These are phyloP conservation scores for Coprinopsis cinerea DNA, from an alignment of 768 basidiomycete genomes.

Conservation along the genomic window DNA sequence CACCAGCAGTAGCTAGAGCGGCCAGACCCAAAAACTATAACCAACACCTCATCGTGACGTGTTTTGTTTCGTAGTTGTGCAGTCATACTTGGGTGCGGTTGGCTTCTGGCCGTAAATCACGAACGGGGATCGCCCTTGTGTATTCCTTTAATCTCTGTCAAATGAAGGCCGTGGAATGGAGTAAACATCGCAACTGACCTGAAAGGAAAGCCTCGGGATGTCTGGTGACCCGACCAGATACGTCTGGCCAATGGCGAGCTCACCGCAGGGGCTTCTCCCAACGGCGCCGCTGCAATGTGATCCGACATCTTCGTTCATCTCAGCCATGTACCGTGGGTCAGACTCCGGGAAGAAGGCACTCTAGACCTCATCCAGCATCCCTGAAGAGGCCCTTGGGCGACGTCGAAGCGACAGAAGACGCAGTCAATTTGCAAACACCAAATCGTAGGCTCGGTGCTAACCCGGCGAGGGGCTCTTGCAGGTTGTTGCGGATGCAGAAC, in stretches of 20 bases:
- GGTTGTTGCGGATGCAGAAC: neutral
- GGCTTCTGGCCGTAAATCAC: neutral
- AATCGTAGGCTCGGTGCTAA: neutral
- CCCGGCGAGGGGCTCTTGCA: neutral
- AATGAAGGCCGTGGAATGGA: neutral
- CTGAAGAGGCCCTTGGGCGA: too few species aligned
- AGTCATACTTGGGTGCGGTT: too few species aligned
- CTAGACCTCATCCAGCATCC: too few species aligned
- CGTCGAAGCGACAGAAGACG: too few species aligned
- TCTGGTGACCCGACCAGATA: neutral
- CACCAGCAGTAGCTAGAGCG: neutral
- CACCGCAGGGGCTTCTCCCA: conserved; percentile 1
- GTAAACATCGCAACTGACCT: neutral
- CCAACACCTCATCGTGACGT: neutral
- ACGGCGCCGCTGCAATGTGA: conserved; percentile 2
- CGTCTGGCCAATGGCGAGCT: neutral
- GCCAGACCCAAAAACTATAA: neutral
- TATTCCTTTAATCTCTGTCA: neutral
- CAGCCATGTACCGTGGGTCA: neutral
- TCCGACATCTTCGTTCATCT: conserved; percentile 2
- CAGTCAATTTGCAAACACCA: neutral
- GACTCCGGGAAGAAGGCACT: too few species aligned
- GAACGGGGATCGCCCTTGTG: neutral
- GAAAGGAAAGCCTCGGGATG: neutral
- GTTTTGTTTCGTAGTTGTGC: neutral